A percentile compares a stretch with the other conserved stretches of the same genome.
Conservation (phyloP, 345 rosid genomes). For the Mallotus nudiflorus region DNA sequence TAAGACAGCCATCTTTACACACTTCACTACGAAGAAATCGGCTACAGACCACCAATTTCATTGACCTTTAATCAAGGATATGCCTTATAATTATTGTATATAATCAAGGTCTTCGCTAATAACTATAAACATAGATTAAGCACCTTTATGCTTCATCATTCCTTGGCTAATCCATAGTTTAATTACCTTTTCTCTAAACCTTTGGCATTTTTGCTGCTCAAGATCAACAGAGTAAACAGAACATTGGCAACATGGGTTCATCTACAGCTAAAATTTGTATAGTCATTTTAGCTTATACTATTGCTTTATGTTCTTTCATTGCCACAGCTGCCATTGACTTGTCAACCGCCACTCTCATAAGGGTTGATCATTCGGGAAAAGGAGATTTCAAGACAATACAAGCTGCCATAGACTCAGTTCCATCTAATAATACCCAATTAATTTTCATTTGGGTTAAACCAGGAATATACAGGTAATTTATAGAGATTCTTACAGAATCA, state of each 20-base stretch:
- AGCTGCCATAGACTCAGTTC: constrained; percentile 66
- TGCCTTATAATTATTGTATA: background rate
- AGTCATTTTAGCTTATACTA: constrained; percentile 10
- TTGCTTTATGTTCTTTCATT: constrained; percentile 19
- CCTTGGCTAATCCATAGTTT: constrained; percentile 22
- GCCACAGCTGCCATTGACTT: constrained; percentile 27
- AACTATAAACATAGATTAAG: constrained; percentile 13
- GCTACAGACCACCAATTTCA: constrained; percentile 30
- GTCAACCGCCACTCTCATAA: constrained; percentile 47
- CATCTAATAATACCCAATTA: constrained; percentile 44
- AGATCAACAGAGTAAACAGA: constrained; percentile 7
- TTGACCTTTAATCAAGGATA: constrained; percentile 15
- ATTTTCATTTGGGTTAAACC: constrained; percentile 64
- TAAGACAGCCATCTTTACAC: constrained; percentile 16
- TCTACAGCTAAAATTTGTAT: constrained; percentile 24
- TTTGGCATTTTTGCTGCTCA: background rate
- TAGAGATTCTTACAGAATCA: too few relatives aligned
- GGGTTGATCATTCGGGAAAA: constrained; percentile 69
- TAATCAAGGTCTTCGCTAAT: constrained; percentile 5
- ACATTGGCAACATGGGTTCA: constrained; percentile 36
- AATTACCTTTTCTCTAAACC: background rate
- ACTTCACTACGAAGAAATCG: constrained; percentile 43
- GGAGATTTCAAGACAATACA: constrained; percentile 67
- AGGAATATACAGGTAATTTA: constrained; percentile 57
- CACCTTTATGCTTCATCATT: constrained; percentile 24